Evolutionary conservation across 345 rosid species (phyloP), one percentile per base, ranked within the genome.

Genomic region (Arabidopsis suecica): DNA sequence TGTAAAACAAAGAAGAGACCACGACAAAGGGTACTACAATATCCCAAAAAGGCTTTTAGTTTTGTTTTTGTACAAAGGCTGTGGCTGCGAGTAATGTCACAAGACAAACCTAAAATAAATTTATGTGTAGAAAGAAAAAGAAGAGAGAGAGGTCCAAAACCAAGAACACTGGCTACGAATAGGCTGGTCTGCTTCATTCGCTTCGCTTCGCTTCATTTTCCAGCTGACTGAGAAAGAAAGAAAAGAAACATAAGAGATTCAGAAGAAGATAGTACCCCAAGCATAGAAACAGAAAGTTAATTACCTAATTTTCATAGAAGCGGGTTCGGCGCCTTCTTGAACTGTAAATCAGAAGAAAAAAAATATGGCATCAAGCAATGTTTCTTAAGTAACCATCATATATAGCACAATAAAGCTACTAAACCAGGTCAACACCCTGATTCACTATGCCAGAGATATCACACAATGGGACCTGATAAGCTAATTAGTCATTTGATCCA

Each of bases 281-380:
- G 20, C 32, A 3, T 12, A 48, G 41, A 64, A 41, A 51, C 48
- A 47, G n/a, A 33, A 9, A 9, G 53, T 13, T 7, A 5, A 30
- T 23, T 77, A 69, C 85, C 94, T 90, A 90, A 80, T 74, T 87
- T 76, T 87, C 90, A 76, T 83, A 79, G 69, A 93, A 90, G 75
- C 90, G 95, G 30, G 96, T 86, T 22, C 89, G 84, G 4, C 88
- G 93, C 75, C 98, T 87, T 72, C 88, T 79, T 55, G 83, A 92
- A 77, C 93, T 90, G 91, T 66, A 74, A 76, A 77, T 18, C 45
- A 74, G 64, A 61, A 48, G 37, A 42, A 65, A 16, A 48, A 45
- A 42, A 65, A 16, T 10, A 71, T n/a, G 57, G 68, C 28, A 58
- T 58, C 57, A 58, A 59, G 14, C 58, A 72, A 54, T 12, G 28